phyloP scores from a whole-genome alignment of 305 asterid species.

The Coffea humblotiana region DNA sequence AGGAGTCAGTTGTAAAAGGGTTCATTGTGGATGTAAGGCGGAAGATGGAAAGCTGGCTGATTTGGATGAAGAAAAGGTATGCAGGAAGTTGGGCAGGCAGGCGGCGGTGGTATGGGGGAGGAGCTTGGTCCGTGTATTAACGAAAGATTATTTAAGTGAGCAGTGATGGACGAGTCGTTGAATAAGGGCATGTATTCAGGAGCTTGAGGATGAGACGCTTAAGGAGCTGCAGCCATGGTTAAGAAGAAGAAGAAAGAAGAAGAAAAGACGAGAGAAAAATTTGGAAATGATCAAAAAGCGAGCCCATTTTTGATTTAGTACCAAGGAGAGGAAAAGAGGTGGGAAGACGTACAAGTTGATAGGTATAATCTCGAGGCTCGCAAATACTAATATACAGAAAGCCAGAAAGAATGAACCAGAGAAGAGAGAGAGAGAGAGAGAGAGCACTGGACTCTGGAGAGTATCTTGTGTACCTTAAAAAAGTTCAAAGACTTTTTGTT shows the following conservation, averaged over 20 bases:
- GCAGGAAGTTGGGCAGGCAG: not conserved
- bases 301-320: too few species aligned
- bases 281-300: too few species aligned
- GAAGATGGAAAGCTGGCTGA: not conserved
- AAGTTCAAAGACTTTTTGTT: too few species aligned
- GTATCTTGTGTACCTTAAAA: too few species aligned
- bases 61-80: not conserved
- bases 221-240: not conserved
- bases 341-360: not conserved
- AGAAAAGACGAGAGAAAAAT: not conserved
- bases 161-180: too few species aligned
- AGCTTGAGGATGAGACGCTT: constrained; percentile 20
- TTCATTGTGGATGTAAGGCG: not conserved
- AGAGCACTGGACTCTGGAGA: too few species aligned
- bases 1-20: not conserved
- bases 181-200: constrained; percentile 16
- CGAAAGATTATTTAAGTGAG: not conserved
- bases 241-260: not conserved
- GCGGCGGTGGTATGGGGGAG: not conserved
- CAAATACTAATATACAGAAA: not conserved
- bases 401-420: not conserved
- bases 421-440: not conserved
- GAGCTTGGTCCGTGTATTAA: not conserved
- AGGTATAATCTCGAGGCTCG: not conserved
- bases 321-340: not conserved